Evolutionary conservation across 2,329 filamentous ascomycete genomes (phyloP).

Genomic region (Penicillium janthinellum): DNA sequence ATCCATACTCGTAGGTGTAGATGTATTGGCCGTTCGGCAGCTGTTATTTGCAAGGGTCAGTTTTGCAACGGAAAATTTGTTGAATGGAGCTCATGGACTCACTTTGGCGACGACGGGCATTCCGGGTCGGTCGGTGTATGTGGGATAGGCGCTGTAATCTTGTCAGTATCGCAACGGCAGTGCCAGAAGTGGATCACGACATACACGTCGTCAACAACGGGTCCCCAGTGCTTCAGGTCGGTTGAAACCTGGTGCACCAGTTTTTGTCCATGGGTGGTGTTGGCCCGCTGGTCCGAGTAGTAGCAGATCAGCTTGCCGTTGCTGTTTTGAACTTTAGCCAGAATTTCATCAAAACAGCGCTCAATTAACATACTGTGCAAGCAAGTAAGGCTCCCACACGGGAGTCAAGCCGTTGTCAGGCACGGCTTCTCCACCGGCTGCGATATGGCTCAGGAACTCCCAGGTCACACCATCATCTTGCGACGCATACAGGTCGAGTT

Average conservation of each 20-base stretch:
- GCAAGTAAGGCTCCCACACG: conserved; percentile 72
- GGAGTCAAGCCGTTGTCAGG: conserved; percentile 67
- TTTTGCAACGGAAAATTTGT: not conserved
- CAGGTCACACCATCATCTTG: conserved; percentile 63
- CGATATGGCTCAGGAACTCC: conserved; percentile 68
- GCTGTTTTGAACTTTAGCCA: conserved; percentile 21
- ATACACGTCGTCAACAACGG: conserved; percentile 62
- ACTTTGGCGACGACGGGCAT: conserved; percentile 63
- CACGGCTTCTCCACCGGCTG: conserved; percentile 62
- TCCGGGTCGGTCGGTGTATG: conserved; percentile 65
- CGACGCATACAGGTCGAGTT: conserved; percentile 71
- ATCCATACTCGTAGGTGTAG: conserved; percentile 65
- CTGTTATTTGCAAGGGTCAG: conserved; percentile 24
- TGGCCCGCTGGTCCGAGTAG: conserved; percentile 71
- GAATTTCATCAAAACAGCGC: not conserved
- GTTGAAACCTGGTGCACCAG: conserved; percentile 64
- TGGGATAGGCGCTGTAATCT: conserved; percentile 47
- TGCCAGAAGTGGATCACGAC: not conserved
- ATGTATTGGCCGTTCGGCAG: conserved; percentile 64
- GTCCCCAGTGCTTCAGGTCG: conserved; percentile 63
- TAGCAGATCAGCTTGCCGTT: conserved; percentile 64
- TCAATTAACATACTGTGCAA: conserved; percentile 47
- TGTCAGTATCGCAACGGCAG: not conserved
- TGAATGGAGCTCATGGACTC: not conserved
- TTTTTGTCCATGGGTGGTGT: conserved; percentile 65